These are phyloP conservation scores for Inga laurina DNA, from an alignment of 306 rosid species.

Conservation along the genomic window DNA sequence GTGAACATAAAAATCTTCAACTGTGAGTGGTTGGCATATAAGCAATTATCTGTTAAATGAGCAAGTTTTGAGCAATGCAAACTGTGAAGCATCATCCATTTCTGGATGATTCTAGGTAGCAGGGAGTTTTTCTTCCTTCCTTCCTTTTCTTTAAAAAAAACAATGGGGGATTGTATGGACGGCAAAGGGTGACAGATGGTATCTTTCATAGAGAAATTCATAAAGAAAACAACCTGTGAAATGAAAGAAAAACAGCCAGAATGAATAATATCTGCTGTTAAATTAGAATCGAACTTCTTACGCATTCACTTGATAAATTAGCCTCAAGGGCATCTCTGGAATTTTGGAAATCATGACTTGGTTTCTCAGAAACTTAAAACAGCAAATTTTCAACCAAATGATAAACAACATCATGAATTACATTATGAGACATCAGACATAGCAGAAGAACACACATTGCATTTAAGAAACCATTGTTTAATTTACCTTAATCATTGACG, in stretches of 20 bases:
- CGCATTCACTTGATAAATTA: constrained; percentile 16
- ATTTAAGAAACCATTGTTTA: constrained; percentile 7
- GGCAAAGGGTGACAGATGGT: constrained; percentile 1
- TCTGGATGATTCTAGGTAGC: background rate
- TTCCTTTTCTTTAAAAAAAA: background rate
- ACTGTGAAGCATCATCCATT: background rate
- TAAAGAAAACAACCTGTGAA: constrained; percentile 3
- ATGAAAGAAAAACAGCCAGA: constrained; percentile 11
- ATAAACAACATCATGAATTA: constrained; percentile 7
- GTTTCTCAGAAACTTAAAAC: constrained; percentile 13
- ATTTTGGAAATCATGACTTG: background rate
- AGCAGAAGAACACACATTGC: constrained; percentile 10
- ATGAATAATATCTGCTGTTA: constrained; percentile 13
- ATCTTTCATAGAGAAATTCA: background rate
- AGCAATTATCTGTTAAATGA: background rate
- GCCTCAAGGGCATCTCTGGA: constrained; percentile 15
- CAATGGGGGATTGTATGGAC: background rate
- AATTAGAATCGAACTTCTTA: background rate
- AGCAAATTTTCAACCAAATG: constrained; percentile 17
- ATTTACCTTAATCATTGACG: constrained; percentile 76
- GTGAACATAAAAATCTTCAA: constrained; percentile 2
- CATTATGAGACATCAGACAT: constrained; percentile 13
- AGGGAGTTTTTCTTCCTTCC: background rate
- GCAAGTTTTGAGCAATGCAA: constrained; percentile 19
- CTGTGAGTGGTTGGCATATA: background rate